Conservation (phyloP, 2,329 filamentous ascomycete species). For the Ascocoryne sarcoides region DNA sequence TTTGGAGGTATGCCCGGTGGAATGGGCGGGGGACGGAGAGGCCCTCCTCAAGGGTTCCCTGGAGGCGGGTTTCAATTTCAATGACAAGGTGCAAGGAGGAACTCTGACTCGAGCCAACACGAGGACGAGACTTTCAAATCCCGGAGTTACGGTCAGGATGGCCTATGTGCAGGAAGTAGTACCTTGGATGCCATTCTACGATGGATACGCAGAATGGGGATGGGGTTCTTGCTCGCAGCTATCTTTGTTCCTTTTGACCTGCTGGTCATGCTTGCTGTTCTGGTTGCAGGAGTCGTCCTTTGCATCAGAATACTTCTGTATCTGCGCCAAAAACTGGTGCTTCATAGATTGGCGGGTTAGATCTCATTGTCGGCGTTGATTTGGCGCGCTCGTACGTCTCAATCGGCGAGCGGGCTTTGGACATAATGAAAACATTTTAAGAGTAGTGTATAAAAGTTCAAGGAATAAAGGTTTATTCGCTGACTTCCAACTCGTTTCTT, state of each 20-base stretch:
- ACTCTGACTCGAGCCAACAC: slow-evolving; percentile 9
- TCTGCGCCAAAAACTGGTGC: slow-evolving; percentile 16
- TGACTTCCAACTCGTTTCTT: too few relatives aligned
- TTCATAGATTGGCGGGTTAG: slow-evolving; percentile 23
- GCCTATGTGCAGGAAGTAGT: slow-evolving; percentile 5
- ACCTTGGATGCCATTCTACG: slow-evolving; percentile 14
- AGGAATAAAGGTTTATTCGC: too few relatives aligned
- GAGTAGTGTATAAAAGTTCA: background rate
- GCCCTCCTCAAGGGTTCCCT: slow-evolving; percentile 34
- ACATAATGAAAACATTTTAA: background rate
- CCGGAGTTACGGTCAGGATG: slow-evolving; percentile 2
- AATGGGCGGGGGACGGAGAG: slow-evolving; percentile 16
- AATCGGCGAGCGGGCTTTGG: slow-evolving; percentile 2
- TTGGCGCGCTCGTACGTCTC: slow-evolving; percentile 4
- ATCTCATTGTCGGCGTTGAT: slow-evolving; percentile 22
- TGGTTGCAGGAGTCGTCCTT: slow-evolving; percentile 21
- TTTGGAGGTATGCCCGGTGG: slow-evolving; percentile 39
- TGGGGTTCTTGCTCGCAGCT: slow-evolving; percentile 24
- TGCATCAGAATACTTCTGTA: slow-evolving; percentile 20
- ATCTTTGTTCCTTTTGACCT: slow-evolving; percentile 27
- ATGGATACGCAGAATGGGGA: slow-evolving; percentile 21
- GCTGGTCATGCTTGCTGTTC: slow-evolving; percentile 18
- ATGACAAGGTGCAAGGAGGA: slow-evolving; percentile 30
- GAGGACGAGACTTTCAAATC: slow-evolving; percentile 4
- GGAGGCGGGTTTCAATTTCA: slow-evolving; percentile 53